Percentiles rank a stretch among this genome's conserved stretches.
These are phyloP conservation scores for Geotrichum restrictum DNA, from an alignment of 1,139 yeast genomes.

Conservation along the genomic window DNA sequence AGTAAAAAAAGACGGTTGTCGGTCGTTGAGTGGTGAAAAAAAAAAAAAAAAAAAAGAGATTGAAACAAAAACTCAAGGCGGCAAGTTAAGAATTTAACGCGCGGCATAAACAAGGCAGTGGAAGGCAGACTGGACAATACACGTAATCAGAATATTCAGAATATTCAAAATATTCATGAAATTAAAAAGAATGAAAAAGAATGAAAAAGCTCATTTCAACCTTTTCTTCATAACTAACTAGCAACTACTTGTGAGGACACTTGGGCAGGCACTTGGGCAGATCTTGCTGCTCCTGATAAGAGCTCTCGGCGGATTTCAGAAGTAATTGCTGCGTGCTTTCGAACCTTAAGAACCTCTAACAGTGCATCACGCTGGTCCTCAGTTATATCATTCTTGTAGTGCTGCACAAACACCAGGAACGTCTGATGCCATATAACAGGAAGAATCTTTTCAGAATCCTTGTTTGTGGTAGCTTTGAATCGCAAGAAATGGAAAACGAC, in stretches of 20 bases:
- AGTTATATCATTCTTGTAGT: constrained; percentile 94
- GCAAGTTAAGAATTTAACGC: background rate
- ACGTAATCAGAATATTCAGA: too few relatives aligned
- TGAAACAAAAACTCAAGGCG: background rate
- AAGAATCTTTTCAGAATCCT: constrained; percentile 50
- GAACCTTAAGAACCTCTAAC: constrained; percentile 83
- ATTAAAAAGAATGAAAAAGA: too few relatives aligned
- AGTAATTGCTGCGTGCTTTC: constrained; percentile 83
- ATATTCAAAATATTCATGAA: too few relatives aligned
- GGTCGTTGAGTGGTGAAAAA: background rate
- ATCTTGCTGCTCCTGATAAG: constrained; percentile 55
- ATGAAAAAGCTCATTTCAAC: too few relatives aligned
- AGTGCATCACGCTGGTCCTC: constrained; percentile 94
- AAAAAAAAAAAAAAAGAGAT: background rate
- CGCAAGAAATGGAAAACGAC: constrained; percentile 93
- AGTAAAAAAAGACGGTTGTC: background rate
- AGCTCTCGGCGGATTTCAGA: constrained; percentile 94
- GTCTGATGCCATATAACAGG: constrained; percentile 98
- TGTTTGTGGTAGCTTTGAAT: constrained; percentile 43
- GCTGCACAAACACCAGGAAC: constrained; percentile 85
- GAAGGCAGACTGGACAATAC: too few relatives aligned
- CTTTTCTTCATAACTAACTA: too few relatives aligned
- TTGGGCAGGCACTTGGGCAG: background rate
- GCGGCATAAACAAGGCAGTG: too few relatives aligned
- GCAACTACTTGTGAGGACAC: too few relatives aligned